These are phyloP conservation scores for Millerozyma acaciae DNA, from an alignment of 805 yeast species.

Conservation along the genomic window DNA sequence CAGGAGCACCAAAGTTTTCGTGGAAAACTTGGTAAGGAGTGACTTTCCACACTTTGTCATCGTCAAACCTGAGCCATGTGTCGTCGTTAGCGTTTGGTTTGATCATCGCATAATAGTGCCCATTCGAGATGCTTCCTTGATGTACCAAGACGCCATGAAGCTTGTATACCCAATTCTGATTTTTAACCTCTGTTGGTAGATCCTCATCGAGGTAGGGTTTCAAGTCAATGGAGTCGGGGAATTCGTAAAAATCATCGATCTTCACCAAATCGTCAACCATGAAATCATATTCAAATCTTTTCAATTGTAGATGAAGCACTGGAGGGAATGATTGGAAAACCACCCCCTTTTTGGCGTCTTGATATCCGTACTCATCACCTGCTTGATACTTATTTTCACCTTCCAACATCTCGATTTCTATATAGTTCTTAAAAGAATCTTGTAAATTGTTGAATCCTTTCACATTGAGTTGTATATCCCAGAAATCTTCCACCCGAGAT, in stretches of 20 bases:
- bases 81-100: constrained; percentile 66
- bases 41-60: constrained; percentile 88
- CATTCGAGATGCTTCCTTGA: constrained; percentile 92
- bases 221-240: constrained; percentile 77
- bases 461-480: constrained; percentile 97
- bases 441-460: constrained; percentile 70
- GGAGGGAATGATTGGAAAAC: constrained; percentile 88
- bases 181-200: constrained; percentile 32
- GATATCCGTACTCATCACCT: constrained; percentile 76
- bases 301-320: constrained; percentile 87
- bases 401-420: constrained; percentile 81
- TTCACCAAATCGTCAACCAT: constrained; percentile 83
- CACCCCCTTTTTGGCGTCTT: constrained; percentile 96
- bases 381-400: constrained; percentile 98
- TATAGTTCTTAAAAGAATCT: constrained; percentile 79
- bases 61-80: constrained; percentile 89
- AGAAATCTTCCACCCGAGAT: constrained; percentile 86
- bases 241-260: constrained; percentile 89
- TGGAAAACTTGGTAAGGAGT: constrained; percentile 83
- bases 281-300: constrained; percentile 92
- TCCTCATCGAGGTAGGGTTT: constrained; percentile 70
- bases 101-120: constrained; percentile 93
- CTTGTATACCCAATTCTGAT: constrained; percentile 71
- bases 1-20: constrained; percentile 85
- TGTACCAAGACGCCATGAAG: constrained; percentile 95